Conservation (phyloP, 2,329 filamentous ascomycete species). For the Elsinoe necatrix region DNA sequence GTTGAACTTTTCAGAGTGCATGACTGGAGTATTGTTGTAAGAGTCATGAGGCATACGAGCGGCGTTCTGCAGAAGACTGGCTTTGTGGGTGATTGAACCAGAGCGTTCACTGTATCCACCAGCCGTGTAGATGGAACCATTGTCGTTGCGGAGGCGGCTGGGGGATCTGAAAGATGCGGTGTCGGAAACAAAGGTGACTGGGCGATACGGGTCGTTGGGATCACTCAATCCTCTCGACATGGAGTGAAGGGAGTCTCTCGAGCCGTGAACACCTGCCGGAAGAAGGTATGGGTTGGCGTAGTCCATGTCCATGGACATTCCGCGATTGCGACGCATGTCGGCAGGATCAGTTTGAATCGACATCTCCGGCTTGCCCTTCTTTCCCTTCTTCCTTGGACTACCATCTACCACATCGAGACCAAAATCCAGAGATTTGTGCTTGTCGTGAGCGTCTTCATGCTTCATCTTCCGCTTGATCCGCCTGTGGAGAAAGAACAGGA, state of each 20-base stretch:
- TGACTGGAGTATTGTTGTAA: slow-evolving; percentile 13
- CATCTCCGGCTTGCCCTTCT: slow-evolving; percentile 44
- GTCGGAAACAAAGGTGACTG: slow-evolving; percentile 48
- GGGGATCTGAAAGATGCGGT: slow-evolving; percentile 30
- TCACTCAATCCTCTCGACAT: slow-evolving; percentile 66
- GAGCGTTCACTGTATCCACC: slow-evolving; percentile 39
- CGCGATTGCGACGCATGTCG: slow-evolving; percentile 33
- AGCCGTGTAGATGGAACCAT: slow-evolving; percentile 42
- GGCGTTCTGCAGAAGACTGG: slow-evolving; percentile 48
- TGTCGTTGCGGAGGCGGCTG: slow-evolving; percentile 28
- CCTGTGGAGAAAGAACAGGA: slow-evolving; percentile 70
- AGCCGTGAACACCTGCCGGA: slow-evolving; percentile 70
- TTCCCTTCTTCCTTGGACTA: slow-evolving; percentile 25
- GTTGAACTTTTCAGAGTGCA: slow-evolving; percentile 5
- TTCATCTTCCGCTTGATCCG: slow-evolving; percentile 63
- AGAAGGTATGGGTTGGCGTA: slow-evolving; percentile 83
- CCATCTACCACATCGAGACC: slow-evolving; percentile 55
- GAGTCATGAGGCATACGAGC: slow-evolving; percentile 44
- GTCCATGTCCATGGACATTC: slow-evolving; percentile 57
- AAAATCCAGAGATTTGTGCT: slow-evolving; percentile 87
- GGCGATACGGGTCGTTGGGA: slow-evolving; percentile 78
- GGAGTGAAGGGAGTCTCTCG: slow-evolving; percentile 78
- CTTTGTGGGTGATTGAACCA: slow-evolving; percentile 38
- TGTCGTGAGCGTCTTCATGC: slow-evolving; percentile 74
- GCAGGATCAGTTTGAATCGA: slow-evolving; percentile 30